Conservation (phyloP, 2,329 filamentous ascomycete species). For the Ophiostoma pallidulum region DNA sequence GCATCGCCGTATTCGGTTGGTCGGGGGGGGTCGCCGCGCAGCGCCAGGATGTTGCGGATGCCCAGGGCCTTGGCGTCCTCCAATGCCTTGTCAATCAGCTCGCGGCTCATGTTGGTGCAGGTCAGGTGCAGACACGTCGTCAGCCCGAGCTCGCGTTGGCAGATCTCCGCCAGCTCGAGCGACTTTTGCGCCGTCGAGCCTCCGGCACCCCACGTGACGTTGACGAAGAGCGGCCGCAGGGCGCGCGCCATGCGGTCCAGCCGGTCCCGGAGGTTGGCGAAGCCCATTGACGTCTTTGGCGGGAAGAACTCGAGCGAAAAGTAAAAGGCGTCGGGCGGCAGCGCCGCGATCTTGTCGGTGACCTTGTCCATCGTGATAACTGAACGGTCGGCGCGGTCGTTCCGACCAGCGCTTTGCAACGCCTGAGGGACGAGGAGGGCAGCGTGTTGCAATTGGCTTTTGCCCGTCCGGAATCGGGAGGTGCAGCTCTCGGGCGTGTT, state of each 20-base stretch:
- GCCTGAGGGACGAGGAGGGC: background rate
- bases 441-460: too few relatives aligned
- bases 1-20: slow-evolving; percentile 71
- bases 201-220: slow-evolving; percentile 95
- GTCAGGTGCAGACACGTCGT: slow-evolving; percentile 95
- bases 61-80: slow-evolving; percentile 85
- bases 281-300: slow-evolving; percentile 88
- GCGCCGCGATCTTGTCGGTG: slow-evolving; percentile 85
- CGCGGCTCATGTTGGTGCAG: slow-evolving; percentile 93
- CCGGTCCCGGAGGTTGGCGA: slow-evolving; percentile 72
- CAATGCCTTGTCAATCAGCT: slow-evolving; percentile 76
- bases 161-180: slow-evolving; percentile 88
- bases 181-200: slow-evolving; percentile 87
- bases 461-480: too few relatives aligned
- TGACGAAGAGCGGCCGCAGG: slow-evolving; percentile 86
- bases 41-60: slow-evolving; percentile 84
- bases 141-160: slow-evolving; percentile 80
- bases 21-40: slow-evolving; percentile 84
- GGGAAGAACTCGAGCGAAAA: slow-evolving; percentile 99
- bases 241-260: slow-evolving; percentile 92
- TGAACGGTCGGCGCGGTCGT: background rate
- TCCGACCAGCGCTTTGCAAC: background rate
- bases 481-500: too few relatives aligned
- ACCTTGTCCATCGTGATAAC: slow-evolving; percentile 63
- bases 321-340: slow-evolving; percentile 73